Percentiles rank a stretch among this genome's conserved stretches.
Evolutionary conservation across 2,329 filamentous ascomycete genomes (phyloP).

Genomic region (Lecanoromycetidae sp.): DNA sequence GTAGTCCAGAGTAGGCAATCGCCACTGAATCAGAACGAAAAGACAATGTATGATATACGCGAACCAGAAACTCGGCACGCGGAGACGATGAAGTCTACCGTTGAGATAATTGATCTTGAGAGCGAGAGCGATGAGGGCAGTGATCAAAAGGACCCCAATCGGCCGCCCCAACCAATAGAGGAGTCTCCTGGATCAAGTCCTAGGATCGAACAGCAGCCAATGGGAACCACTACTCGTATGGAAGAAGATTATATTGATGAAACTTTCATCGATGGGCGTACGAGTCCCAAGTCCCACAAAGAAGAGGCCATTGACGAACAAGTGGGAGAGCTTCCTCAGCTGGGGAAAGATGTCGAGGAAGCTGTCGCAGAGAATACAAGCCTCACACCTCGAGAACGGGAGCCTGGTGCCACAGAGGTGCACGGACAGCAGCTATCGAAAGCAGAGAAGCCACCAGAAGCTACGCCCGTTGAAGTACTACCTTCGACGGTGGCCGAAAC

Average conservation of each 20-base stretch:
- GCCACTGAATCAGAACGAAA: neutral
- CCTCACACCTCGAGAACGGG: neutral
- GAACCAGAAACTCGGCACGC: neutral
- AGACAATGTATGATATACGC: neutral
- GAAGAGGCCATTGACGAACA: neutral
- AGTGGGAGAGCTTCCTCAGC: neutral
- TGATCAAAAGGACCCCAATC: no score
- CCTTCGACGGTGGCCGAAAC: constrained; percentile 12
- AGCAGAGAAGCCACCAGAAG: neutral
- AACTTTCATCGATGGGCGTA: no score
- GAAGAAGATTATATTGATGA: no score
- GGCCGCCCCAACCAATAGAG: no score
- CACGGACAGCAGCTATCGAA: neutral
- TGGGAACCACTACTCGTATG: no score
- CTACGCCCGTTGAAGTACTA: neutral
- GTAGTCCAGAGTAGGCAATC: no score
- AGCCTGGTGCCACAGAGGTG: neutral
- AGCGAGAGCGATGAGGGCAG: constrained; percentile 30
- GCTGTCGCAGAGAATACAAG: neutral
- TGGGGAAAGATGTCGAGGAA: no score
- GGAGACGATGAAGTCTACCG: neutral
- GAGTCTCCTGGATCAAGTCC: no score
- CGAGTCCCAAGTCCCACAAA: no score
- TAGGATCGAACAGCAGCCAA: no score
- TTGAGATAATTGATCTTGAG: constrained; percentile 31